These are phyloP conservation scores for Acorus calamus DNA, from an alignment of 106 monocot genomes.

Conservation along the genomic window DNA sequence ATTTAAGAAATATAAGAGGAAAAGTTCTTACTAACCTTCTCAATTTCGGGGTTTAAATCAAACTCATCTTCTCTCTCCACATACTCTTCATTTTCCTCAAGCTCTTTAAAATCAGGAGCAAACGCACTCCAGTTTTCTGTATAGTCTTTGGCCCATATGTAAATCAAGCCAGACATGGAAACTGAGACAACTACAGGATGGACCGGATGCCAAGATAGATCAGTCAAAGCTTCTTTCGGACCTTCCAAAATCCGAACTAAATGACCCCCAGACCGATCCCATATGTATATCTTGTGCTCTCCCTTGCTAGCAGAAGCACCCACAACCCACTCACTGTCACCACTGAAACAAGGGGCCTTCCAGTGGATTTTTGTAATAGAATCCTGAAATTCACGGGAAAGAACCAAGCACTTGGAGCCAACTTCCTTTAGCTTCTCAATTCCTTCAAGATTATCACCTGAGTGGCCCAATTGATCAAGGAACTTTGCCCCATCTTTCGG, in stretches of 20 bases:
- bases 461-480: slow-evolving; percentile 34
- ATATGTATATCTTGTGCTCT: slow-evolving; percentile 92
- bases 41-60: slow-evolving; percentile 62
- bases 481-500: slow-evolving; percentile 40
- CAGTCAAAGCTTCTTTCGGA: slow-evolving; percentile 90
- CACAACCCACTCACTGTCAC: slow-evolving; percentile 95
- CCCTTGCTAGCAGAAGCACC: slow-evolving; percentile 94
- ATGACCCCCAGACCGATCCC: slow-evolving; percentile 80
- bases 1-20: neutral
- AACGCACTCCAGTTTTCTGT: slow-evolving; percentile 99
- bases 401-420: slow-evolving; percentile 52
- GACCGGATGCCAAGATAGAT: slow-evolving; percentile 94
- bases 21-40: slow-evolving; percentile 37
- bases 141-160: slow-evolving; percentile 98
- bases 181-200: slow-evolving; percentile 78
- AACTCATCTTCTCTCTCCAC: slow-evolving; percentile 93
- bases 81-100: slow-evolving; percentile 98
- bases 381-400: slow-evolving; percentile 80
- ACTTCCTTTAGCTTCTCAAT: slow-evolving; percentile 61
- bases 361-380: slow-evolving; percentile 82
- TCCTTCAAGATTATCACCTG: slow-evolving; percentile 33
- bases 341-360: slow-evolving; percentile 98
- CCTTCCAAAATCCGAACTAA: slow-evolving; percentile 94
- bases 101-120: slow-evolving; percentile 95
- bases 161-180: slow-evolving; percentile 68